Evolutionary conservation across 2,329 filamentous ascomycete genomes (phyloP).

Genomic region (Scortechinia acanthostroma): DNA sequence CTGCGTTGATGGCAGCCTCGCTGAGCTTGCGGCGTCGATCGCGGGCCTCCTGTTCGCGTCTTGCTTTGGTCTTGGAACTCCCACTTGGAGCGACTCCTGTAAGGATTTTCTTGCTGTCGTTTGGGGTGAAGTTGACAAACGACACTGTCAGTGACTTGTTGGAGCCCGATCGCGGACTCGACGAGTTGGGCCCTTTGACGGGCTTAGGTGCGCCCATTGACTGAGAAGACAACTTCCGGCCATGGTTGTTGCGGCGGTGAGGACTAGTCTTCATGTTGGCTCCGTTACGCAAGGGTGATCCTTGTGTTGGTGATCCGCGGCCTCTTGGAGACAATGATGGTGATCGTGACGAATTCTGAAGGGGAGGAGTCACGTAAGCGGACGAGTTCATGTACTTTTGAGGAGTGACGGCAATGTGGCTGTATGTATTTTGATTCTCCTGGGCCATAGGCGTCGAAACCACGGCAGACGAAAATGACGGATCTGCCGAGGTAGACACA

Average conservation of each 20-base stretch:
- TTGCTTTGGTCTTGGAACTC: conserved; percentile 63
- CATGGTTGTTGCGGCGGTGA: not conserved
- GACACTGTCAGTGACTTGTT: conserved; percentile 21
- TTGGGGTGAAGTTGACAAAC: conserved; percentile 63
- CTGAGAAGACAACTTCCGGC: not conserved
- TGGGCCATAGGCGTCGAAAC: not conserved
- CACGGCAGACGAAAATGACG: conserved; percentile 7
- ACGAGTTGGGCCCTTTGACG: not conserved
- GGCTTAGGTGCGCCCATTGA: not conserved
- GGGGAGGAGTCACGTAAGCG: not conserved
- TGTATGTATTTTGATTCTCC: not conserved
- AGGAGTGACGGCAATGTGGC: not conserved
- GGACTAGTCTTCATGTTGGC: not conserved
- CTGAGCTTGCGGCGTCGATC: conserved; percentile 47
- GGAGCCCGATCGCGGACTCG: not conserved
- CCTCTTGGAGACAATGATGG: not conserved
- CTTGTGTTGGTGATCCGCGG: not conserved
- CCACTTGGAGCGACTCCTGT: conserved; percentile 62
- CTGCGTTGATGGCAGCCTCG: conserved; percentile 40
- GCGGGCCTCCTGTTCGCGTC: conserved; percentile 57
- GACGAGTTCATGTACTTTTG: not conserved
- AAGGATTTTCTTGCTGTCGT: conserved; percentile 52
- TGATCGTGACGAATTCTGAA: not conserved
- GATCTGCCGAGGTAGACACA: conserved; percentile 16
- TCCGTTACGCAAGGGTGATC: not conserved